phyloP scores from a whole-genome alignment of 1,284 basidiomycete genomes.

The Ceratobasidium sp. region DNA sequence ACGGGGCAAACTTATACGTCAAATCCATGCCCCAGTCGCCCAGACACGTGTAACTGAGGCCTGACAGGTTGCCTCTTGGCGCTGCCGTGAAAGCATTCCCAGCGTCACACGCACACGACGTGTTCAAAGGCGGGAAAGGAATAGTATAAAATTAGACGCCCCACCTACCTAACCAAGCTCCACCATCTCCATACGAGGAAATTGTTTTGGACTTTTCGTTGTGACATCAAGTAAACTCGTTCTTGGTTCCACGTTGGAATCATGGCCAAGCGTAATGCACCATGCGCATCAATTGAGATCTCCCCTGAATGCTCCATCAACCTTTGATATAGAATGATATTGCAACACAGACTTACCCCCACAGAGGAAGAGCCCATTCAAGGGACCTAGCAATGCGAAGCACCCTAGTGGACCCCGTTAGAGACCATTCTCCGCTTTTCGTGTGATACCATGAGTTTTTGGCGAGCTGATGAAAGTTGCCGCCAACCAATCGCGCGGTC shows the following conservation, averaged over 20 bases:
- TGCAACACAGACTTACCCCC: too few species aligned
- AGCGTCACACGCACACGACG: slow-evolving; percentile 6
- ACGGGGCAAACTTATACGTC: background rate
- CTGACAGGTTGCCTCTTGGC: background rate
- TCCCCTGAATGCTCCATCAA: background rate
- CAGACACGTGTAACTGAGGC: slow-evolving; percentile 11
- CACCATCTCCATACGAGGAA: background rate
- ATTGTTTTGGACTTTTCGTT: background rate
- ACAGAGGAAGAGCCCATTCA: too few species aligned
- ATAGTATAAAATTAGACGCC: background rate
- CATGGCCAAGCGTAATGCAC: background rate
- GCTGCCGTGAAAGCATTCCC: background rate
- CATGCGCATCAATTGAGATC: background rate
- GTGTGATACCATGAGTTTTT: too few species aligned
- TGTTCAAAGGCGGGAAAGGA: background rate
- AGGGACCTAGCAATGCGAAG: too few species aligned
- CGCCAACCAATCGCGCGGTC: too few species aligned
- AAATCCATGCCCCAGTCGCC: background rate
- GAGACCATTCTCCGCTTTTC: too few species aligned
- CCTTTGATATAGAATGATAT: too few species aligned
- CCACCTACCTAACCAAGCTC: background rate
- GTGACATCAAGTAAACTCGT: background rate
- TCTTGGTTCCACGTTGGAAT: slow-evolving; percentile 8
- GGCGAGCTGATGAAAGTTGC: too few species aligned
- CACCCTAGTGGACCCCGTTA: too few species aligned